Conservation (phyloP, 1,284 basidiomycete genomes). For the Anthracocystis panici-leucophaei region DNA sequence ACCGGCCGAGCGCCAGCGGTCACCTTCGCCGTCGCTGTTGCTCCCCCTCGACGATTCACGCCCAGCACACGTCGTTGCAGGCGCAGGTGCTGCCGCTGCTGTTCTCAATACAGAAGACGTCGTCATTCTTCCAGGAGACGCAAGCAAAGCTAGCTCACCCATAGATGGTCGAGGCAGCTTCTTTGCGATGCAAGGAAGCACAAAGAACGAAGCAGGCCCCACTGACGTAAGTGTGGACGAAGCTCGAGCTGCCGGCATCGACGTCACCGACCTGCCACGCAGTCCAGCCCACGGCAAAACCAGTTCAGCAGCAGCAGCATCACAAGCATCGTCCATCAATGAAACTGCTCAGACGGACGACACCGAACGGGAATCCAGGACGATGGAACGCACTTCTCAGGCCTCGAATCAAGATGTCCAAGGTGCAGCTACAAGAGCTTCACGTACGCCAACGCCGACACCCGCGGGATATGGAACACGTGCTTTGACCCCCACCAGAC, state of each 20-base stretch:
- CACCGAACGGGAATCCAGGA: conserved; percentile 32
- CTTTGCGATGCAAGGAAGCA: conserved; percentile 5
- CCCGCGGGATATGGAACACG: conserved; percentile 38
- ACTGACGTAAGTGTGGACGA: conserved; percentile 26
- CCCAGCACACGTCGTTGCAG: conserved; percentile 28
- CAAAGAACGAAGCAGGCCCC: background rate
- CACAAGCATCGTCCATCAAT: background rate
- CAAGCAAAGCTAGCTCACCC: conserved; percentile 60
- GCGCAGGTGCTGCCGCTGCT: conserved; percentile 49
- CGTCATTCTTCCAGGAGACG: conserved; percentile 52
- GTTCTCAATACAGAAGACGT: conserved; percentile 59
- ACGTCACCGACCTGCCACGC: conserved; percentile 33
- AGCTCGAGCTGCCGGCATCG: conserved; percentile 43
- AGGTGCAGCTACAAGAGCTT: conserved; percentile 11
- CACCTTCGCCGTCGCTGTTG: conserved; percentile 45
- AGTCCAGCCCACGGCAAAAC: conserved; percentile 10
- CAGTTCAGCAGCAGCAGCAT: background rate
- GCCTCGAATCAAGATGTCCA: conserved; percentile 4
- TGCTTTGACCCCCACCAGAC: conserved; percentile 48
- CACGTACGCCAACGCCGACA: conserved; percentile 55
- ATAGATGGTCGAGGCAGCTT: conserved; percentile 23
- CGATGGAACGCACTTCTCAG: conserved; percentile 10
- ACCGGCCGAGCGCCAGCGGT: conserved; percentile 21
- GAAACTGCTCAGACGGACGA: conserved; percentile 17
- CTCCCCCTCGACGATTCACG: conserved; percentile 25